phyloP scores from a whole-genome alignment of 1,284 basidiomycete species.

The Sporisorium exsertum region DNA sequence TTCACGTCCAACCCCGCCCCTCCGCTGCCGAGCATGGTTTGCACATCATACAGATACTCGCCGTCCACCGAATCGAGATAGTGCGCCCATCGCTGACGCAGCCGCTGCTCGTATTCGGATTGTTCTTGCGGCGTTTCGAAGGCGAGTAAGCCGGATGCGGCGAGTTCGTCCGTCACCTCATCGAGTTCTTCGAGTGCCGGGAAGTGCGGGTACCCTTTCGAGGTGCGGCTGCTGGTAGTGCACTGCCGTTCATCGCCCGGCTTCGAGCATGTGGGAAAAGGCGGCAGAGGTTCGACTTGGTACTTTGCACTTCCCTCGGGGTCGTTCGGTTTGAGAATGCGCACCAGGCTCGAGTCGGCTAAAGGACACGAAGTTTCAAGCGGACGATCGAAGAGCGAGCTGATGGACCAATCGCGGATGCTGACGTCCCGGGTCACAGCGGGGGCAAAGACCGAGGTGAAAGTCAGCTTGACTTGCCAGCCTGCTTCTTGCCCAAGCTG shows the following conservation, averaged over 20 bases:
- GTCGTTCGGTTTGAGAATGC: slow-evolving; percentile 39
- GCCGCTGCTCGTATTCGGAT: slow-evolving; percentile 21
- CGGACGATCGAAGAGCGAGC: slow-evolving; percentile 39
- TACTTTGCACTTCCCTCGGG: slow-evolving; percentile 8
- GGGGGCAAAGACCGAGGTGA: slow-evolving; percentile 85
- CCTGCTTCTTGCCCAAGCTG: slow-evolving; percentile 64
- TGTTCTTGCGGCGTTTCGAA: slow-evolving; percentile 34
- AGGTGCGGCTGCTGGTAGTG: background rate
- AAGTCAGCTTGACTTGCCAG: slow-evolving; percentile 79
- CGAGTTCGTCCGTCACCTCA: slow-evolving; percentile 38
- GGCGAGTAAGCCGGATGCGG: slow-evolving; percentile 20
- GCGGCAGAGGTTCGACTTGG: slow-evolving; percentile 23
- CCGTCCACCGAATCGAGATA: slow-evolving; percentile 23
- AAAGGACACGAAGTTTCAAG: slow-evolving; percentile 50
- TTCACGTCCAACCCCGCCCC: slow-evolving; percentile 44
- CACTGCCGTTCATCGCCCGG: slow-evolving; percentile 12
- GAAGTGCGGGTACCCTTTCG: slow-evolving; percentile 5
- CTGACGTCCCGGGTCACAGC: slow-evolving; percentile 39
- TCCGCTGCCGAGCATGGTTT: background rate
- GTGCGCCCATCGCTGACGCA: slow-evolving; percentile 24
- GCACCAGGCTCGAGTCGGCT: slow-evolving; percentile 37
- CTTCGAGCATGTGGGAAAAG: slow-evolving; percentile 3
- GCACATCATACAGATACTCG: slow-evolving; percentile 34
- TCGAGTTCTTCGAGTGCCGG: slow-evolving; percentile 28
- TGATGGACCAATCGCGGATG: slow-evolving; percentile 50